Conservation (phyloP, 352 stramenopile genomes). For the Blastocystis sp. region DNA sequence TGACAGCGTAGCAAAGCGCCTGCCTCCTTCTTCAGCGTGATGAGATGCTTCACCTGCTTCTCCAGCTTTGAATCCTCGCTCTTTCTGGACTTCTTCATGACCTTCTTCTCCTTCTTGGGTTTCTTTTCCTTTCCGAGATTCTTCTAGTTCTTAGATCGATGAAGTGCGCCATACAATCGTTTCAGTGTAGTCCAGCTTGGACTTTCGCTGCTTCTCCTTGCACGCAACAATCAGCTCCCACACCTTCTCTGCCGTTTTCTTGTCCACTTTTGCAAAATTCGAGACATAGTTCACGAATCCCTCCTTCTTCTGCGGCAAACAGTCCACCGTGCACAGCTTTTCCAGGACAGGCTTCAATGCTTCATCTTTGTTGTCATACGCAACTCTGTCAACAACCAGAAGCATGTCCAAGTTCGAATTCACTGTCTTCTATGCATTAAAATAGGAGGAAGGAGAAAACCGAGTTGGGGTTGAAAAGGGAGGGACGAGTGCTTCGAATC, state of each 20-base stretch:
- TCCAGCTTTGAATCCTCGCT: not conserved
- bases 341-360: not conserved
- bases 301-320: slow-evolving; percentile 45
- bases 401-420: slow-evolving; percentile 52
- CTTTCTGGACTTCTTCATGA: not conserved
- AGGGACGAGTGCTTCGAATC: not conserved
- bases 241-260: slow-evolving; percentile 1
- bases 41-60: not conserved
- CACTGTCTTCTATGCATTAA: slow-evolving; percentile 26
- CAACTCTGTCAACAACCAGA: slow-evolving; percentile 41
- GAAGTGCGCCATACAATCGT: not conserved
- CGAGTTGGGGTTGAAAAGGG: slow-evolving; percentile 41
- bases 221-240: not conserved
- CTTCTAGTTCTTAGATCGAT: too few relatives aligned
- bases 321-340: slow-evolving; percentile 34
- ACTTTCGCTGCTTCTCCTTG: not conserved
- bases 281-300: slow-evolving; percentile 36
- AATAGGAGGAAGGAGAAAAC: not conserved
- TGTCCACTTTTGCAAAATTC: slow-evolving; percentile 4
- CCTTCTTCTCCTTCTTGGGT: slow-evolving; percentile 9
- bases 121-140: not conserved
- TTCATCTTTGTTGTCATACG: slow-evolving; percentile 39
- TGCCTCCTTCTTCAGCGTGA: not conserved
- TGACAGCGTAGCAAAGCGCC: not conserved
- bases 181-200: not conserved